phyloP scores from a whole-genome alignment of 2,329 filamentous ascomycete genomes.

The Waltergamsia citrina region DNA sequence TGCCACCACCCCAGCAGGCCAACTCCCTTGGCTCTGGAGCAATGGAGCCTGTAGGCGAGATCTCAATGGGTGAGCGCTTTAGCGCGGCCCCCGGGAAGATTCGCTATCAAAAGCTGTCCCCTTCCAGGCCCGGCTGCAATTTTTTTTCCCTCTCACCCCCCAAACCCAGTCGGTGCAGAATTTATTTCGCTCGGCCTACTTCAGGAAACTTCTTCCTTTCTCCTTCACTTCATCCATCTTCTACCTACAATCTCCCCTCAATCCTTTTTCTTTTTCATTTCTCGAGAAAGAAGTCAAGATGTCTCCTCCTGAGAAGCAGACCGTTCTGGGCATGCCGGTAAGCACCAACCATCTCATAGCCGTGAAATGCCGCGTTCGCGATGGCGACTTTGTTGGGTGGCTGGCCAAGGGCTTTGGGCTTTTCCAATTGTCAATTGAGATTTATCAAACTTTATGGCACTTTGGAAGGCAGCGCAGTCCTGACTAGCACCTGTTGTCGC shows the following conservation, averaged over 20 bases:
- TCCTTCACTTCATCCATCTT: constrained; percentile 30
- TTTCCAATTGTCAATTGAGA: no score
- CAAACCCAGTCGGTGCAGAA: constrained; percentile 35
- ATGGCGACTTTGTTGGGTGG: constrained; percentile 6
- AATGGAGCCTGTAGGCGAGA: no score
- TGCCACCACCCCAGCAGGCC: background rate
- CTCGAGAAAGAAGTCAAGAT: constrained; percentile 41
- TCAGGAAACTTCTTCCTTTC: constrained; percentile 26
- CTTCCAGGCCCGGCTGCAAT: constrained; percentile 36
- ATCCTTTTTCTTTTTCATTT: constrained; percentile 39
- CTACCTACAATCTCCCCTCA: constrained; percentile 52
- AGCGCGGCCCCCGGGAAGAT: constrained; percentile 36
- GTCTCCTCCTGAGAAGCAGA: constrained; percentile 41
- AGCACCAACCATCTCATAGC: constrained; percentile 21
- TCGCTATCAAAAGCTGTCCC: constrained; percentile 42
- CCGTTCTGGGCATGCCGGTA: constrained; percentile 59
- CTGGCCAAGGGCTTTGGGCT: no score
- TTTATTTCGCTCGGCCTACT: constrained; percentile 31
- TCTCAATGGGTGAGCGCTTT: constrained; percentile 9
- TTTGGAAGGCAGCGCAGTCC: no score
- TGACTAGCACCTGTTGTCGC: no score
- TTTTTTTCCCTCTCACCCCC: constrained; percentile 36
- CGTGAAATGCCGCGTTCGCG: constrained; percentile 17
- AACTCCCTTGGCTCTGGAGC: background rate
- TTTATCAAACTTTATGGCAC: no score